Evolutionary conservation across 345 rosid species (phyloP), one percentile per base, ranked within the genome.

Genomic region (Orychophragmus violaceus): DNA sequence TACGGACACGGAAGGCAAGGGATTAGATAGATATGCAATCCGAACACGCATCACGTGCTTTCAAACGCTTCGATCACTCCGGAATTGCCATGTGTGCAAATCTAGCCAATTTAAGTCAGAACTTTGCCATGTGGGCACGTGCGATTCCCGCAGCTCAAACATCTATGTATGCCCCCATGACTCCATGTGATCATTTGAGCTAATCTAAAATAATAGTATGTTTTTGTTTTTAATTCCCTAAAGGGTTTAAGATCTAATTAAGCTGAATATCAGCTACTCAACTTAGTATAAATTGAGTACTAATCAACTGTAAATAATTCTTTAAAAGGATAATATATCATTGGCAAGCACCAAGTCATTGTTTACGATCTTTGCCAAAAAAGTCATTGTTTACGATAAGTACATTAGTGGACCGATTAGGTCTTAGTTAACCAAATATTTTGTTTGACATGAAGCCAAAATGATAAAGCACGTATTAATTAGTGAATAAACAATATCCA

Each of bases 91-190:
- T 57, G 71, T 72, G 29, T 49, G 17, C 6, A 51, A 42, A 59
- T 60, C 17, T 51, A 74, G 63, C 63, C 72, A 66, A 5, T 33
- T 52, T 52, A 27, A 74, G 68, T 52, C 72, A 74, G 77, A 59
- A 53, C 55, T 74, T n/a, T 44, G 42, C 25, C 77, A 74, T 59
- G 77, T 66, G 73, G 68, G 37, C 77, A 67, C 73, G 77, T 74
- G 69, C 71, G 13, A 57, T 72, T 50, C 66, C 61, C 29, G 17
- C 29, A 72, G 71, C 71, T 57, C 76, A 37, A 57, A 64, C 45
- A 57, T 72, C 70, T 52, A 32, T 62, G 63, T 13, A 52, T 37
- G 16, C 74, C n/a, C 10, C 37, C 37, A 60, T 36, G 50, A 35
- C 70, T 36, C 76, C 76, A 72, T 37, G 71, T 64, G 66, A 57